phyloP scores from a whole-genome alignment of 257 asterid species.

The Cruciata laevipes region DNA sequence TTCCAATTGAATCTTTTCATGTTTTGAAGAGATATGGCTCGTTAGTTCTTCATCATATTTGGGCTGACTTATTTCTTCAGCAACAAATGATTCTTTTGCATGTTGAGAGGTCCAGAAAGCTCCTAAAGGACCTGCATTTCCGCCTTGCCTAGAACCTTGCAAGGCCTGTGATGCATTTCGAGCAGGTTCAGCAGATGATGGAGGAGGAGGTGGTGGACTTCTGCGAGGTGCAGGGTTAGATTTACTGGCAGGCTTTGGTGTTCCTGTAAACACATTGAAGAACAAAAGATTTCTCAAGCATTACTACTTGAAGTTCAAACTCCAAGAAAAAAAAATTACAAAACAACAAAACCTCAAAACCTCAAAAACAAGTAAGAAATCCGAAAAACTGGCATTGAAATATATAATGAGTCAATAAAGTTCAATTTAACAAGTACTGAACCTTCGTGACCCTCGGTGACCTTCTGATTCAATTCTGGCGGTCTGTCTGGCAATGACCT shows the following conservation, averaged over 20 bases:
- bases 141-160: constrained; percentile 41
- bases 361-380: background rate
- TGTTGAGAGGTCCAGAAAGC: constrained; percentile 91
- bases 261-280: constrained; percentile 41
- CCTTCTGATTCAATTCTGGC: constrained; percentile 58
- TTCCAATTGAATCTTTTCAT: constrained; percentile 32
- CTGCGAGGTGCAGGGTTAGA: constrained; percentile 80
- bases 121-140: constrained; percentile 52
- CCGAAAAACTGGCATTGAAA: background rate
- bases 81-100: constrained; percentile 47
- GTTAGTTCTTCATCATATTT: constrained; percentile 57
- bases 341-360: constrained; percentile 4
- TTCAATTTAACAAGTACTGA: constrained; percentile 11
- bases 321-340: background rate
- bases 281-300: constrained; percentile 11
- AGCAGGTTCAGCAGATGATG: constrained; percentile 47
- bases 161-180: constrained; percentile 37
- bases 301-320: constrained; percentile 1
- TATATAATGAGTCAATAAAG: background rate
- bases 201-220: constrained; percentile 88
- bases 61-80: constrained; percentile 47
- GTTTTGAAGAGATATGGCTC: constrained; percentile 31
- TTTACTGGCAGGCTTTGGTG: constrained; percentile 55
- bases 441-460: constrained; percentile 59
- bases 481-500: constrained; percentile 78